phyloP scores from a whole-genome alignment of 352 stramenopile species.

The Phytophthora aleatoria region DNA sequence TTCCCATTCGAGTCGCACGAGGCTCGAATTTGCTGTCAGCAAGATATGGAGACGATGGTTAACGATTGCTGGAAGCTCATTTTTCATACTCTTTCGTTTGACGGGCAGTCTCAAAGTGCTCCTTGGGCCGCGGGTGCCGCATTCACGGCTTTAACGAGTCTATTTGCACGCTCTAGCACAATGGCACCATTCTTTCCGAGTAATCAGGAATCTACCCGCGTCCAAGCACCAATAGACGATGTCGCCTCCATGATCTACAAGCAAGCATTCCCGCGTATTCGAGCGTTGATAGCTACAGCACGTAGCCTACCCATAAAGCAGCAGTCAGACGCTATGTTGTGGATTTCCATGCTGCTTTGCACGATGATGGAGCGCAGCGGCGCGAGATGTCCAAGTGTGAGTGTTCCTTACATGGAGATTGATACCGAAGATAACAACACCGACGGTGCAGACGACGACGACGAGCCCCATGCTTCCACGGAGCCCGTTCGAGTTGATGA shows the following conservation, averaged over 20 bases:
- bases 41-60: slow-evolving; percentile 79
- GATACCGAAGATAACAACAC: slow-evolving; percentile 41
- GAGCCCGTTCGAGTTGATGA: slow-evolving; percentile 65
- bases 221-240: slow-evolving; percentile 66
- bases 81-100: slow-evolving; percentile 60
- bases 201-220: slow-evolving; percentile 28
- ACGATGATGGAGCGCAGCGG: slow-evolving; percentile 87
- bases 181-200: slow-evolving; percentile 39
- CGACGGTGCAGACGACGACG: slow-evolving; percentile 43
- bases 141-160: slow-evolving; percentile 61
- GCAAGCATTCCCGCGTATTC: slow-evolving; percentile 63
- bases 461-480: slow-evolving; percentile 44
- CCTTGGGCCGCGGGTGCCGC: slow-evolving; percentile 42
- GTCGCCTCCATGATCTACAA: slow-evolving; percentile 70
- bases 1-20: slow-evolving; percentile 89
- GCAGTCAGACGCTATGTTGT: slow-evolving; percentile 64
- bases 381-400: slow-evolving; percentile 63
- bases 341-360: slow-evolving; percentile 77
- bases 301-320: slow-evolving; percentile 59
- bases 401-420: slow-evolving; percentile 72
- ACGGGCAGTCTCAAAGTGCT: slow-evolving; percentile 19
- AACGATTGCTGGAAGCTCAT: slow-evolving; percentile 85
- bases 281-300: slow-evolving; percentile 44
- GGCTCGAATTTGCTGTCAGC: slow-evolving; percentile 76
- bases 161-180: slow-evolving; percentile 55